Conservation (phyloP, 2,329 filamentous ascomycete species). For the Alternaria sp. region DNA sequence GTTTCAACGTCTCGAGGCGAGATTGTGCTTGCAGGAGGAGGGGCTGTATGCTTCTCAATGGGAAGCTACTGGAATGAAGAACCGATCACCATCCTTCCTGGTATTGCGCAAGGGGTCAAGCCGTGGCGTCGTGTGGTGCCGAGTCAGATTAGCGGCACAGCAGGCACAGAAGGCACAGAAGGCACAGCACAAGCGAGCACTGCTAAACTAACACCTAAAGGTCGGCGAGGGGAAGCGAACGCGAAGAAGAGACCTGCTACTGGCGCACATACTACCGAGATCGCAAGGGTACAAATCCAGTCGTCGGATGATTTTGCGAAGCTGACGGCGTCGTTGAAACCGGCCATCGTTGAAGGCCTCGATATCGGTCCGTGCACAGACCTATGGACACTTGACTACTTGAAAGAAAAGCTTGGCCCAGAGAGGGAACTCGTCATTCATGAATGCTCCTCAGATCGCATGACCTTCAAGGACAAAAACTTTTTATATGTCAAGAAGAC, state of each 20-base stretch:
- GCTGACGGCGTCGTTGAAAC: constrained; percentile 66
- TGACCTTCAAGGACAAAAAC: constrained; percentile 86
- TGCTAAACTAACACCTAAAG: constrained; percentile 22
- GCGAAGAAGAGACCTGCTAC: constrained; percentile 17
- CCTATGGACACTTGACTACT: constrained; percentile 73
- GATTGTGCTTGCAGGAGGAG: constrained; percentile 76
- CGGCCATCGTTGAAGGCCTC: constrained; percentile 70
- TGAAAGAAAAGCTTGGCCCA: constrained; percentile 60
- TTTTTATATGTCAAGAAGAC: constrained; percentile 75
- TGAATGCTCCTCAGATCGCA: constrained; percentile 68
- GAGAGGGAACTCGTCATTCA: constrained; percentile 74
- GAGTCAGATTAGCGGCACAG: constrained; percentile 23
- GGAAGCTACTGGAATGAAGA: constrained; percentile 79
- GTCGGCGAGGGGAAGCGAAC: constrained; percentile 15
- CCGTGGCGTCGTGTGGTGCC: constrained; percentile 29
- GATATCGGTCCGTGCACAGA: constrained; percentile 72
- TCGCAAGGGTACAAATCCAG: constrained; percentile 64
- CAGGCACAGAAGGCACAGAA: constrained; percentile 14
- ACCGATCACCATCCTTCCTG: constrained; percentile 32
- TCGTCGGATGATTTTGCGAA: constrained; percentile 66
- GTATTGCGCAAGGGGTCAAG: constrained; percentile 24
- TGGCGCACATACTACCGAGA: constrained; percentile 33
- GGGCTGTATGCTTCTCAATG: constrained; percentile 90
- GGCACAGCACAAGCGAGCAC: constrained; percentile 18
- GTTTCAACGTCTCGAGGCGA: constrained; percentile 58